Conservation (phyloP, 139 green algal species). For the Trebouxia sp. region DNA sequence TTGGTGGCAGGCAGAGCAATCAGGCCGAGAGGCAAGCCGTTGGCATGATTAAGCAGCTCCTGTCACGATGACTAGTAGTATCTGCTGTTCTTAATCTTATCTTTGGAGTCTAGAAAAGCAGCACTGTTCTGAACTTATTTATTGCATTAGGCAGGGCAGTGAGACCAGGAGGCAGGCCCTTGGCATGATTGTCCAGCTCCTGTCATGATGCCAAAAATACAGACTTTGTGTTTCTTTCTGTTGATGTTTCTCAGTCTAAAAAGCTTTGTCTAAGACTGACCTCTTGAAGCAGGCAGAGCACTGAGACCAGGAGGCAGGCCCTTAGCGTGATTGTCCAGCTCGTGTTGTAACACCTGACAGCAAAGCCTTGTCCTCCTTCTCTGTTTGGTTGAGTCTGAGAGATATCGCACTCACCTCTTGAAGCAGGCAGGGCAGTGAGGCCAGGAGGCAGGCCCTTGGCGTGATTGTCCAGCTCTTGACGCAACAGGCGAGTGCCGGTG, state of each 20-base stretch:
- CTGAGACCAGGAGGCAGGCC: constrained; percentile 12
- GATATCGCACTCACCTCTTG: neutral
- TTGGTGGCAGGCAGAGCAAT: constrained; percentile 5
- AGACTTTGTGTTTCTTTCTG: no score
- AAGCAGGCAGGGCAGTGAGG: constrained; percentile 26
- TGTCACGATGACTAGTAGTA: constrained; percentile 39
- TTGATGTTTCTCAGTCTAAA: no score
- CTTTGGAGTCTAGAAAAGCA: no score
- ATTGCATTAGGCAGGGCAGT: neutral
- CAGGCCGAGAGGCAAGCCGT: constrained; percentile 1
- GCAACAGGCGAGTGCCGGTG: constrained; percentile 42
- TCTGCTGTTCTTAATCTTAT: no score
- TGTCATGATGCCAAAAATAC: constrained; percentile 39
- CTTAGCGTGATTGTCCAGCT: constrained; percentile 5
- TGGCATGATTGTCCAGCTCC: constrained; percentile 19
- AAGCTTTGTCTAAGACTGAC: no score
- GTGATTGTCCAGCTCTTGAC: constrained; percentile 33
- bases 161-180: neutral
- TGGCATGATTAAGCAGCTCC: constrained; percentile 20
- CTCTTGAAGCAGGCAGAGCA: constrained; percentile 1
- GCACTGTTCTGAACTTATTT: no score
- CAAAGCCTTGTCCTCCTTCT: no score
- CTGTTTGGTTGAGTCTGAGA: no score
- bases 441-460: constrained; percentile 10
- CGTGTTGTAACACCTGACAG: constrained; percentile 39